Evolutionary conservation across 306 rosid genomes (phyloP).

Genomic region (Trifolium fragiferum): DNA sequence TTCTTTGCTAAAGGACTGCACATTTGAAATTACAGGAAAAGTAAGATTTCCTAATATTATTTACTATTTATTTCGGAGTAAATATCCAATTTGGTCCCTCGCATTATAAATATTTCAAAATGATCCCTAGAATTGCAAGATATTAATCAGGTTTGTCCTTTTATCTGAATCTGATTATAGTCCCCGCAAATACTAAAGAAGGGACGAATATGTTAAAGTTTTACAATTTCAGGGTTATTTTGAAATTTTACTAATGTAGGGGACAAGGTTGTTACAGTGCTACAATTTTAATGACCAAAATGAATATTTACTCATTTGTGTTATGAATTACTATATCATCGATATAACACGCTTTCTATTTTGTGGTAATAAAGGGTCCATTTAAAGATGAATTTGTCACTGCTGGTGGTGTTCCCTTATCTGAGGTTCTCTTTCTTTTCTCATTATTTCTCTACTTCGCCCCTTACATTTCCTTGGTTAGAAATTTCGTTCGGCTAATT

Average conservation of each 20-base stretch:
- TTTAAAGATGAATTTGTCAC: slow-evolving; percentile 97
- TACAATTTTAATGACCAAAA: background rate
- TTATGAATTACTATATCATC: no score
- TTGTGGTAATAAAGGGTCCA: slow-evolving; percentile 65
- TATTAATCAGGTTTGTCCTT: background rate
- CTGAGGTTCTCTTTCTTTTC: slow-evolving; percentile 71
- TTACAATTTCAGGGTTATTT: background rate
- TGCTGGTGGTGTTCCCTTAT: slow-evolving; percentile 91
- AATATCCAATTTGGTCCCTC: background rate
- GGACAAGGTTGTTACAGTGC: background rate
- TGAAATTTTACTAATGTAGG: background rate
- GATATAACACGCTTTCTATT: slow-evolving; percentile 13
- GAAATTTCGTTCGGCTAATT: slow-evolving; percentile 16
- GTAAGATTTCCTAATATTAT: slow-evolving; percentile 44
- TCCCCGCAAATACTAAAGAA: no score
- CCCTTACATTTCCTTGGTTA: slow-evolving; percentile 12
- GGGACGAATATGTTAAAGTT: background rate
- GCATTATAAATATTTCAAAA: background rate
- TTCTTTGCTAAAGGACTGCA: slow-evolving; percentile 73
- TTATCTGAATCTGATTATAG: background rate
- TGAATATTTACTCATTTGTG: no score
- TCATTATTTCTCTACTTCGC: slow-evolving; percentile 22
- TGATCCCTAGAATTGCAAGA: background rate
- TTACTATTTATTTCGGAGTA: background rate
- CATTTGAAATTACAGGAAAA: slow-evolving; percentile 74